phyloP scores from a whole-genome alignment of 352 stramenopile species.

The Phytopythium oedochilum region DNA sequence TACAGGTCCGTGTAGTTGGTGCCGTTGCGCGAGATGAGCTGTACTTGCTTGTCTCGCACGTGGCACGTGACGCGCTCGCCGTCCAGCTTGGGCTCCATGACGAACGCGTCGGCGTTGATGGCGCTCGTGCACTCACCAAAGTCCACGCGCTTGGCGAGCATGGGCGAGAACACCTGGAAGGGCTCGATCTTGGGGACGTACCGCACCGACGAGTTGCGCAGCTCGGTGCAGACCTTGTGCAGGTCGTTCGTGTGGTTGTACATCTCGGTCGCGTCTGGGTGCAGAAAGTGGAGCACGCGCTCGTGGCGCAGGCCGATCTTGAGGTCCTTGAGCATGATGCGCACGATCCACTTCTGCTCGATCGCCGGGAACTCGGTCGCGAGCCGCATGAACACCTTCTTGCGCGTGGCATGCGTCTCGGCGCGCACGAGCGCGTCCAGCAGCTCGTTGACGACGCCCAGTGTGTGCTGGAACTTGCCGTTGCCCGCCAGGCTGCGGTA shows the following conservation, averaged over 20 bases:
- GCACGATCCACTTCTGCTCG: conserved; percentile 84
- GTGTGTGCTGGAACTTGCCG: conserved; percentile 41
- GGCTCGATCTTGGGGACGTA: conserved; percentile 78
- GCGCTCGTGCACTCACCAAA: conserved; percentile 77
- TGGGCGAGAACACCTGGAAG: conserved; percentile 84
- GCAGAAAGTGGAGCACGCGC: conserved; percentile 72
- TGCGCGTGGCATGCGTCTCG: conserved; percentile 36
- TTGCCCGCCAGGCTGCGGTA: conserved; percentile 45
- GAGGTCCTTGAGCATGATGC: conserved; percentile 81
- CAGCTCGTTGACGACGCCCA: conserved; percentile 56
- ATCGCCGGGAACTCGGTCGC: conserved; percentile 66
- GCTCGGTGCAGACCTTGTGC: conserved; percentile 61
- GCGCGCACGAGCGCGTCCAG: conserved; percentile 47
- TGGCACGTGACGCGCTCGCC: conserved; percentile 83
- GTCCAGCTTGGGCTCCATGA: conserved; percentile 84
- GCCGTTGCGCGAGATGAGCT: conserved; percentile 85
- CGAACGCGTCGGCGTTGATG: conserved; percentile 68
- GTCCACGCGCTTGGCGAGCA: conserved; percentile 81
- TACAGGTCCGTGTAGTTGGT: conserved; percentile 82
- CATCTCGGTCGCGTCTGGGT: conserved; percentile 81
- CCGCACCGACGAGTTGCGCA: conserved; percentile 74
- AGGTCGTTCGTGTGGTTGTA: conserved; percentile 88
- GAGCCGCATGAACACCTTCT: conserved; percentile 65
- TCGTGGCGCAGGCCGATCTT: conserved; percentile 84
- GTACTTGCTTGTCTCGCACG: conserved; percentile 44